Evolutionary conservation across 306 rosid genomes (phyloP).

Genomic region (Vigna mungo): DNA sequence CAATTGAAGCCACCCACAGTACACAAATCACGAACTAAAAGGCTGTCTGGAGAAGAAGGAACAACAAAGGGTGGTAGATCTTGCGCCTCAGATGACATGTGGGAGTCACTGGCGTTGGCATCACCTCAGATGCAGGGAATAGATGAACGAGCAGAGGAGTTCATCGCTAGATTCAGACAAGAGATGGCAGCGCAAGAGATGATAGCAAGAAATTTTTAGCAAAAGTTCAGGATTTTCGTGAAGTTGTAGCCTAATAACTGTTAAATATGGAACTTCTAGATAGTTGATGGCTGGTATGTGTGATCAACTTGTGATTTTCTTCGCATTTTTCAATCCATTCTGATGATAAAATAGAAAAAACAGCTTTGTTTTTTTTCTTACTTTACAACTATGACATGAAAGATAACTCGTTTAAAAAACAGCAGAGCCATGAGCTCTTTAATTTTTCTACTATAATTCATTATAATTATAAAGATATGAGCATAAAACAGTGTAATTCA

Average conservation of each 20-base stretch:
- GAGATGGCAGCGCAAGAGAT: constrained; percentile 66
- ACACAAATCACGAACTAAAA: background rate
- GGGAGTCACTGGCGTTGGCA: constrained; percentile 71
- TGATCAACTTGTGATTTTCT: background rate
- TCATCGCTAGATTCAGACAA: constrained; percentile 61
- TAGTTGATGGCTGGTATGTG: background rate
- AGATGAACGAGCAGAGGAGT: constrained; percentile 75
- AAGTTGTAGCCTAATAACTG: background rate
- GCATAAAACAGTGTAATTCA: no score
- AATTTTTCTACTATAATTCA: no score
- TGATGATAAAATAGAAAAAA: background rate
- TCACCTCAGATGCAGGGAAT: constrained; percentile 73
- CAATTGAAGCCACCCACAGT: constrained; percentile 34
- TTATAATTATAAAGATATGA: no score
- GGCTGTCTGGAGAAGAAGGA: constrained; percentile 19
- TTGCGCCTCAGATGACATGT: constrained; percentile 54
- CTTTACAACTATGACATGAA: background rate
- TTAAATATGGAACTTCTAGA: background rate
- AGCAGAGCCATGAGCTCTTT: no score
- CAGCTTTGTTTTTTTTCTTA: background rate
- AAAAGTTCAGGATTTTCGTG: background rate
- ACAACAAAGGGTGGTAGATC: constrained; percentile 26
- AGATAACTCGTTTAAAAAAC: no score
- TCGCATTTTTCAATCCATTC: background rate
- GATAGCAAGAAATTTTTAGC: constrained; percentile 47